Base-by-base conservation (phyloP, 2,329 filamentous ascomycete genomes). In the Aureobasidium sp. region DNA sequence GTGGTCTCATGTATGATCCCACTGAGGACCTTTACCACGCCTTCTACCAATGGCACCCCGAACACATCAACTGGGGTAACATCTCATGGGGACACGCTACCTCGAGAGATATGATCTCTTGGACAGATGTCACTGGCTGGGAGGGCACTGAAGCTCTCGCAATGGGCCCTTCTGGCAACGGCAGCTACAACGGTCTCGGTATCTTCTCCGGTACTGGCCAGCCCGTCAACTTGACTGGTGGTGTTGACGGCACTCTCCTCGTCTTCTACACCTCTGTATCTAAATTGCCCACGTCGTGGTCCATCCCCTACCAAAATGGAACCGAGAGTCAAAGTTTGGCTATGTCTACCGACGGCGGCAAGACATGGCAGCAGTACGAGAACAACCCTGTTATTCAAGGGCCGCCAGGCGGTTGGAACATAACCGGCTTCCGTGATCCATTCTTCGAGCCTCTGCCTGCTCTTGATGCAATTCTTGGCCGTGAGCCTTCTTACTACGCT, bases 21-120 rank as follows among this genome's bases (percentile, higher is more conserved):
- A 72, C 68, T 3, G 72, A 74, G 37, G 76, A 78, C 34, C 69
- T 69, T 1, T 84, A 83, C 62, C 81, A 83, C 64, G 66, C 82
- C 8, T 79, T 79, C 66, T 83, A 80, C 67, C 81, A 84, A 68
- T 82, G 75, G 72, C 74, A 79, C 66, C 76, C 76, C 1, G 69
- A 79, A 50, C 76, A 79, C 62, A 73, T 78, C 65, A 76, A 76
- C 63, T 78, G 77, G 76, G 77, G 77, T 65, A 78, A 78, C 63
- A 78, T 78, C 42, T 74, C 72, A 21, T 80, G 77, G 79, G 82
- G 81, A 2, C 78, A 82, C 64, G 80, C 80, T 5, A 80, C 75
- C 3, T 82, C 78, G 60, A 74, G 76, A 51, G 78, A 81, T 61
- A 68, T 80, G 53, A 72, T 80, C 32, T 76, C 76, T 30, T 78